A percentile compares a stretch with the other conserved stretches of the same genome.
phyloP scores from a whole-genome alignment of 1,139 yeast species.

The Suhomyces yuchorum region DNA sequence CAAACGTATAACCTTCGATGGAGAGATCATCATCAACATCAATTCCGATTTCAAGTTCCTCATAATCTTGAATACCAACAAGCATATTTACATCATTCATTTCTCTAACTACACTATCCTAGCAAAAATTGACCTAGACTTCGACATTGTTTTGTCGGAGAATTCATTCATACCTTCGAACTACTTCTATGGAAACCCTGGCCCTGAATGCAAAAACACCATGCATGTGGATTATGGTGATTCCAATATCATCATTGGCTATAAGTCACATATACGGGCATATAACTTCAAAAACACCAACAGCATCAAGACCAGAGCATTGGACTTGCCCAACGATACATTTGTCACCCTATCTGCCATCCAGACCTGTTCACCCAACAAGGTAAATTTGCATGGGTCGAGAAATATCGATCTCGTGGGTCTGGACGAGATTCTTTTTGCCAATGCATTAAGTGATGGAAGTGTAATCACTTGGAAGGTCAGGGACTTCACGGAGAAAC shows the following conservation, averaged over 20 bases:
- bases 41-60: constrained; percentile 33
- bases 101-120: constrained; percentile 19
- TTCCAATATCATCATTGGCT: constrained; percentile 36
- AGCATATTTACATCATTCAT: constrained; percentile 26
- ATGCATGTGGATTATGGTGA: constrained; percentile 60
- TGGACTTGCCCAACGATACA: constrained; percentile 19
- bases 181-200: constrained; percentile 14
- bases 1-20: constrained; percentile 16
- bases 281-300: constrained; percentile 24
- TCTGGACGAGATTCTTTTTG: constrained; percentile 54
- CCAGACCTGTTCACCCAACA: constrained; percentile 16
- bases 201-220: constrained; percentile 10
- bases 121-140: constrained; percentile 18
- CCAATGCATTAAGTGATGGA: constrained; percentile 40
- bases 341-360: constrained; percentile 24
- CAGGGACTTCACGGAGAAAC: constrained; percentile 23
- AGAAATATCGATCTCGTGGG: constrained; percentile 41
- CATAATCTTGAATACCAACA: constrained; percentile 28
- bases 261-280: constrained; percentile 28
- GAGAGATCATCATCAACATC: constrained; percentile 27
- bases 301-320: constrained; percentile 8
- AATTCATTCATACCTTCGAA: constrained; percentile 10
- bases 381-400: constrained; percentile 2
- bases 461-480: constrained; percentile 46
- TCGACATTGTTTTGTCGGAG: constrained; percentile 14